phyloP scores from a whole-genome alignment of 108 stramenopile genomes.

The Fragilaria crotonensis region DNA sequence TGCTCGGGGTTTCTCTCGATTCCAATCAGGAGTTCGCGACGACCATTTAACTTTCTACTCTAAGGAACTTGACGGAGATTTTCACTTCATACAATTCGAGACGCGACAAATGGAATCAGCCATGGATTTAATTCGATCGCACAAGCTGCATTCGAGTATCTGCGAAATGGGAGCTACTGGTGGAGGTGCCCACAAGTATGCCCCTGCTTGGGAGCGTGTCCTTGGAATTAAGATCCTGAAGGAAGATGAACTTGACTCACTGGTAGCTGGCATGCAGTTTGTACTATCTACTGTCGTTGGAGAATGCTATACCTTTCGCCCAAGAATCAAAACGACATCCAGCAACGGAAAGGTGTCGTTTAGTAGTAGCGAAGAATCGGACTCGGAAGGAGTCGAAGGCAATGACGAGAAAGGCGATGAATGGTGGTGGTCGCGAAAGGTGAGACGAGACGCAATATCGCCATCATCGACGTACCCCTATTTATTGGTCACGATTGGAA shows the following conservation, averaged over 20 bases:
- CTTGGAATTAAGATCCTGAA: constrained; percentile 86
- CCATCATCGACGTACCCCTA: constrained; percentile 80
- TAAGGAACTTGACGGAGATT: constrained; percentile 79
- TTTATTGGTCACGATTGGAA: constrained; percentile 94
- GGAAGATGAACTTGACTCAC: constrained; percentile 92
- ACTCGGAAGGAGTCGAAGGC: not conserved
- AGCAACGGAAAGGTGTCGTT: not conserved
- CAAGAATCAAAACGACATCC: constrained; percentile 18
- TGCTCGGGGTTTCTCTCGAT: constrained; percentile 59
- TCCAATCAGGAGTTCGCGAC: constrained; percentile 81
- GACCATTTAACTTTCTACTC: constrained; percentile 83
- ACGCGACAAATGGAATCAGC: constrained; percentile 88
- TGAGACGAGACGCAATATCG: constrained; percentile 68
- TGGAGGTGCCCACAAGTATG: constrained; percentile 98
- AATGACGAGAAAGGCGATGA: constrained; percentile 33
- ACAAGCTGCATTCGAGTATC: constrained; percentile 74
- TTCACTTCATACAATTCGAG: constrained; percentile 97
- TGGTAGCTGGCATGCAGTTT: constrained; percentile 97
- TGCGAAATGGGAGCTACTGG: constrained; percentile 84
- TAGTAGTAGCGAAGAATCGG: constrained; percentile 13
- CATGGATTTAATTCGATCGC: constrained; percentile 80
- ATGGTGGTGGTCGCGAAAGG: constrained; percentile 87
- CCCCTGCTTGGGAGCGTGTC: constrained; percentile 66
- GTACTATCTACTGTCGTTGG: constrained; percentile 83
- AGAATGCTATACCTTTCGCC: constrained; percentile 96